Evolutionary conservation across 176 grass and related monocot genomes (phyloP).

Genomic region (Dactylis glomerata): DNA sequence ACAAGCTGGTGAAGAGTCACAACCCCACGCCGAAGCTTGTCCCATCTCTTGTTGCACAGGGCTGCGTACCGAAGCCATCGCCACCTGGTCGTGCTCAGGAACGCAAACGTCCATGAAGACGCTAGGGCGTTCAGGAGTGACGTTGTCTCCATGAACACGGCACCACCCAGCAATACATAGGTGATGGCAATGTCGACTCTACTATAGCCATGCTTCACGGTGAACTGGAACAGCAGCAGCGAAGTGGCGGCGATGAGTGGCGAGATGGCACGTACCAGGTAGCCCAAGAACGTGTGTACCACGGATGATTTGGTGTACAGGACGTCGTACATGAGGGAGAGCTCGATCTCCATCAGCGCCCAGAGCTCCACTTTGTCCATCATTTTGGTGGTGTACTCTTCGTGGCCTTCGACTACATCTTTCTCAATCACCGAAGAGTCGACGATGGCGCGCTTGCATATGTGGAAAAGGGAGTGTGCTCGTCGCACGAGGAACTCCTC

Average conservation of each 20-base stretch:
- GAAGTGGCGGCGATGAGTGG: background rate
- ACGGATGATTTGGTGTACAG: background rate
- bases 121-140: background rate
- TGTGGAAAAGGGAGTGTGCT: background rate
- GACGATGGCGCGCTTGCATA: background rate
- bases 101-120: background rate
- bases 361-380: background rate
- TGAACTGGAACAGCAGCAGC: background rate
- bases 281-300: background rate
- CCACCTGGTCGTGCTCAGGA: background rate
- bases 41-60: background rate
- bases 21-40: background rate
- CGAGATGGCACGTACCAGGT: background rate
- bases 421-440: background rate
- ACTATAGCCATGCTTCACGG: rapidly evolving
- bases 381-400: background rate
- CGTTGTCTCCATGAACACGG: background rate
- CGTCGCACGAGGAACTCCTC: background rate
- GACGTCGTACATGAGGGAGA: conserved; percentile 1
- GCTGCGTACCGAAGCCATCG: background rate
- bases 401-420: background rate
- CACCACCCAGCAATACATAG: background rate
- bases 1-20: background rate
- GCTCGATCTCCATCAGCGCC: conserved; percentile 1
- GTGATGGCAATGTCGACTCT: background rate